These are phyloP conservation scores for Strobilomyces confusus DNA, from an alignment of 768 basidiomycete genomes.

Conservation along the genomic window DNA sequence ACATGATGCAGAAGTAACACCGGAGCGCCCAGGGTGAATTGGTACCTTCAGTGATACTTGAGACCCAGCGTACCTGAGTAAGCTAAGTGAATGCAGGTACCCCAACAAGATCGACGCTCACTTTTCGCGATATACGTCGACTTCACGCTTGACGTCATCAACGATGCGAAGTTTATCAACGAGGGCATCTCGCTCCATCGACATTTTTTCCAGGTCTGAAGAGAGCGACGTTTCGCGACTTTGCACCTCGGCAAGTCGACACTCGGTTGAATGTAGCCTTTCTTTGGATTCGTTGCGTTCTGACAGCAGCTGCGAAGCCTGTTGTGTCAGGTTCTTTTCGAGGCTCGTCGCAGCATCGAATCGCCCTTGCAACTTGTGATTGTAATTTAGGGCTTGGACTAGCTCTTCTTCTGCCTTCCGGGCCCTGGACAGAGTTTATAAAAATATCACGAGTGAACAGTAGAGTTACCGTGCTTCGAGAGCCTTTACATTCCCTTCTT, in stretches of 20 bases:
- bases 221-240: constrained; percentile 15
- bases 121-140: constrained; percentile 23
- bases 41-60: constrained; percentile 25
- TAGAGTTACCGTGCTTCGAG: constrained; percentile 25
- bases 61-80: constrained; percentile 17
- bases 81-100: neutral
- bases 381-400: constrained; percentile 14
- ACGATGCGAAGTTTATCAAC: constrained; percentile 19
- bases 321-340: constrained; percentile 24
- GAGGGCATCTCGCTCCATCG: constrained; percentile 19
- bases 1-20: neutral
- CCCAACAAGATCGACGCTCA: constrained; percentile 8
- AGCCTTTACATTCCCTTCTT: constrained; percentile 26
- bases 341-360: constrained; percentile 21
- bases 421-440: constrained; percentile 16
- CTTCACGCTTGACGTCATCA: constrained; percentile 18
- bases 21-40: neutral
- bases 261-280: constrained; percentile 13
- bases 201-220: constrained; percentile 12
- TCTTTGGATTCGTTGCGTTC: constrained; percentile 23
- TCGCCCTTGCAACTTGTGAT: constrained; percentile 28
- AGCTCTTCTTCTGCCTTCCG: constrained; percentile 20
- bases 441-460: neutral
- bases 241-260: constrained; percentile 16
- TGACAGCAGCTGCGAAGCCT: constrained; percentile 23